Percentiles rank a stretch among this genome's conserved stretches.
These are phyloP conservation scores for Colletotrichum higginsianum DNA, from an alignment of 2,329 filamentous ascomycete species.

Conservation along the genomic window DNA sequence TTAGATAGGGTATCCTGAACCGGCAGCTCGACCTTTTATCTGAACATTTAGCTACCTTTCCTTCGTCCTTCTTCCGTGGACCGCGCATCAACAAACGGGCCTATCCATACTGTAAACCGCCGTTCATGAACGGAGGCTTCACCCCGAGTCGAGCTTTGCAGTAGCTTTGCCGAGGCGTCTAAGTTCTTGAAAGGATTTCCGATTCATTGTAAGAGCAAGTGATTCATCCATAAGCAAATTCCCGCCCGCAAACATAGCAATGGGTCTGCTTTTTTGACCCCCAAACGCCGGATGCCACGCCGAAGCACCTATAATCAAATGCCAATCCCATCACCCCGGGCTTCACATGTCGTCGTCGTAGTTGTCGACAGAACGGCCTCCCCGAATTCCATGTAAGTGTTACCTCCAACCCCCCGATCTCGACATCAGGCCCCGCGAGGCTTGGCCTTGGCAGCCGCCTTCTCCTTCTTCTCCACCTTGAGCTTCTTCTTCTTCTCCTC, in stretches of 20 bases:
- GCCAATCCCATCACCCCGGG: not conserved
- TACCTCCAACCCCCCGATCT: not conserved
- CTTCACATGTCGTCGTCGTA: not conserved
- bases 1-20: not conserved
- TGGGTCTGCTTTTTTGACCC: slow-evolving; percentile 17
- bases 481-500: slow-evolving; percentile 95
- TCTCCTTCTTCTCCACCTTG: slow-evolving; percentile 95
- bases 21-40: not conserved
- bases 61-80: not conserved
- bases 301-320: not conserved
- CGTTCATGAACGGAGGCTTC: not conserved
- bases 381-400: not conserved
- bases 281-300: slow-evolving; percentile 12
- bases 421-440: slow-evolving; percentile 73
- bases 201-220: not conserved
- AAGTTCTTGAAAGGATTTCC: not conserved
- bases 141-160: too few species aligned
- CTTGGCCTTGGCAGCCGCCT: slow-evolving; percentile 91
- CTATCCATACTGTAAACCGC: not conserved
- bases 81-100: not conserved
- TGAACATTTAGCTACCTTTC: not conserved
- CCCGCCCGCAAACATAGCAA: not conserved
- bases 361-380: not conserved
- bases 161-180: too few species aligned
- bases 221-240: not conserved